Base-by-base conservation (phyloP, 306 rosid species). In the Vachellia pachyceras region DNA sequence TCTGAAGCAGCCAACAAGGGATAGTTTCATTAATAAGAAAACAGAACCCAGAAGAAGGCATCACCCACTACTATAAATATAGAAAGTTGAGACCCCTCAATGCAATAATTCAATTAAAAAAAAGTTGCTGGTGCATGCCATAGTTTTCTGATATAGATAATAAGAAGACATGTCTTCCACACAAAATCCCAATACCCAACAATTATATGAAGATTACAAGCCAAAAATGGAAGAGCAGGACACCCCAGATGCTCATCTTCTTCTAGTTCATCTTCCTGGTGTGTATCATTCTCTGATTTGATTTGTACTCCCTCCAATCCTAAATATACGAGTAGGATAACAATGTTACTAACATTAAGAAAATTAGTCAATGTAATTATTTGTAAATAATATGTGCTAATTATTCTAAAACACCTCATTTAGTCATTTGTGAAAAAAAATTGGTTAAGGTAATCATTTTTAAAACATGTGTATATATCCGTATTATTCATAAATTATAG, bases 231-330 rank as follows among this genome's bases (percentile, higher is more conserved):
- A 69, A 44, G 12, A 4, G 8, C 15, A 42, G 20, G 74, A 69
- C 0, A 69, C 74, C 9, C 5, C 54, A 20, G 54, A 69, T 10
- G 33, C 39, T 22, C 18, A 10, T 2, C 37, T 42, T 12, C 39
- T 42, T 33, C 5, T 69, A 42, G 55, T 69, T 69, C 74, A 23
- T 5, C 2, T 13, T 42, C 74, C 55, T 20, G 74, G 74, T 69
- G 10, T 44, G 74, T 69, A 12, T 44, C 18, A 12, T 12, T 69
- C 4, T 6, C 52, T 40, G 10, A 44, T 10, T 41, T 41, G 18
- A 60, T 54, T 15, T 10, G 9, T 50, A 50, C 6, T 13, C 20
- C 20, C 20, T 14, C 14, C 54, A 47, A 13, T 11, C 5, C 1
- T 47, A 47, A 14, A 47, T 47, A 3, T 47, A 47, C 0, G 5